These are phyloP conservation scores for Citrus australasica DNA, from an alignment of 345 rosid species.

Conservation along the genomic window DNA sequence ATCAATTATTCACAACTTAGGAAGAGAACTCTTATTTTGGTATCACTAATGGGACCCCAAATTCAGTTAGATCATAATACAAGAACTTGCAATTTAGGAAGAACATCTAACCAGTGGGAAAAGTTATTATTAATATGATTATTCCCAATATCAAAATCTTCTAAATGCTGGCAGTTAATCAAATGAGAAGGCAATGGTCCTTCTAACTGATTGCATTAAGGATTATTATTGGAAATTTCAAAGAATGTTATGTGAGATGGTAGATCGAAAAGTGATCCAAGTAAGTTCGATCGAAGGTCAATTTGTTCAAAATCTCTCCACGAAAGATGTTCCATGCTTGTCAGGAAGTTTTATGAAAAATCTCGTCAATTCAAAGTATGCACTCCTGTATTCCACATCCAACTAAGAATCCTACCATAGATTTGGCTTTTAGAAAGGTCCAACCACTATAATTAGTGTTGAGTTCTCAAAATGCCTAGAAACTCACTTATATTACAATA, in stretches of 20 bases:
- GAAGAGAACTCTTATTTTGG: too few relatives aligned
- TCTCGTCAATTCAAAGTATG: not conserved
- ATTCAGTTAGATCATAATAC: constrained; percentile 13
- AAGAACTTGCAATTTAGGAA: constrained; percentile 9
- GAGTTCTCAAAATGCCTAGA: not conserved
- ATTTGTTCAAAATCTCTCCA: too few relatives aligned
- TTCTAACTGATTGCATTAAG: too few relatives aligned
- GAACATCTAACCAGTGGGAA: constrained; percentile 21
- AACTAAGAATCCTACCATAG: too few relatives aligned
- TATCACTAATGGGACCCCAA: not conserved
- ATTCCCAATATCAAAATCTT: too few relatives aligned
- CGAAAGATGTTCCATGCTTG: not conserved
- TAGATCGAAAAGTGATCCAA: too few relatives aligned
- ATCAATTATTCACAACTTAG: not conserved
- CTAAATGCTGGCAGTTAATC: too few relatives aligned
- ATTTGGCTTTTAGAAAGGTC: not conserved
- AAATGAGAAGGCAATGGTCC: too few relatives aligned
- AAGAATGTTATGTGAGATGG: too few relatives aligned
- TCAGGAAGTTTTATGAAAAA: not conserved
- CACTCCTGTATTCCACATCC: not conserved
- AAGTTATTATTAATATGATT: constrained; percentile 9
- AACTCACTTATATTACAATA: too few relatives aligned
- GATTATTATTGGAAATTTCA: not conserved
- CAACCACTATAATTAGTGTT: too few relatives aligned
- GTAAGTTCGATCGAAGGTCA: not conserved